phyloP scores from a whole-genome alignment of 2,329 filamentous ascomycete genomes.

The Penicillium crustosum region DNA sequence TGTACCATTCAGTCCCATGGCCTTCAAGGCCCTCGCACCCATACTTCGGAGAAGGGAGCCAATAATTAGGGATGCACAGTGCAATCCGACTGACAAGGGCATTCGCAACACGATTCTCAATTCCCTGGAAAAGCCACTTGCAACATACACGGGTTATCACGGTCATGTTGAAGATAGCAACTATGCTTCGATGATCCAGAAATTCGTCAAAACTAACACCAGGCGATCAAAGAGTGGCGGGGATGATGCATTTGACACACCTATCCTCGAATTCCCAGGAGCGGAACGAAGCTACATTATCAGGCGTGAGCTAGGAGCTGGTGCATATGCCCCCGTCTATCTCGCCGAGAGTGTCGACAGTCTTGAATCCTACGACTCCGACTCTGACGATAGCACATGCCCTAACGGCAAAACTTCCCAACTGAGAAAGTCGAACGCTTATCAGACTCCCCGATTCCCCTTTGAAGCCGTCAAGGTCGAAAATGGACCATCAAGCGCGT shows the following conservation, averaged over 20 bases:
- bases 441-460: slow-evolving; percentile 47
- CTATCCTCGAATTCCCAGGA: slow-evolving; percentile 67
- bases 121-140: slow-evolving; percentile 70
- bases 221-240: slow-evolving; percentile 50
- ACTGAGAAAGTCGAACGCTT: slow-evolving; percentile 40
- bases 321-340: slow-evolving; percentile 94
- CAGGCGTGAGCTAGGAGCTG: slow-evolving; percentile 82
- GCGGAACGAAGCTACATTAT: slow-evolving; percentile 70
- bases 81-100: slow-evolving; percentile 81
- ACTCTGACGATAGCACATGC: slow-evolving; percentile 38
- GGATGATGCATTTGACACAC: slow-evolving; percentile 62
- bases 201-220: slow-evolving; percentile 69
- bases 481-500: slow-evolving; percentile 72
- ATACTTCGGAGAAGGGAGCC: slow-evolving; percentile 49
- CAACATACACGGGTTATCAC: slow-evolving; percentile 74
- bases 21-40: slow-evolving; percentile 37
- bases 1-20: slow-evolving; percentile 38
- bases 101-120: slow-evolving; percentile 73
- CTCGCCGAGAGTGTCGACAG: slow-evolving; percentile 74
- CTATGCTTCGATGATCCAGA: slow-evolving; percentile 73
- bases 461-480: slow-evolving; percentile 96
- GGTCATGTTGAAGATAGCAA: slow-evolving; percentile 67
- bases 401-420: slow-evolving; percentile 54
- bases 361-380: slow-evolving; percentile 38
- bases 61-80: slow-evolving; percentile 77